phyloP scores from a whole-genome alignment of 495 filamentous ascomycete genomes.

The Trichoderma reesei region DNA sequence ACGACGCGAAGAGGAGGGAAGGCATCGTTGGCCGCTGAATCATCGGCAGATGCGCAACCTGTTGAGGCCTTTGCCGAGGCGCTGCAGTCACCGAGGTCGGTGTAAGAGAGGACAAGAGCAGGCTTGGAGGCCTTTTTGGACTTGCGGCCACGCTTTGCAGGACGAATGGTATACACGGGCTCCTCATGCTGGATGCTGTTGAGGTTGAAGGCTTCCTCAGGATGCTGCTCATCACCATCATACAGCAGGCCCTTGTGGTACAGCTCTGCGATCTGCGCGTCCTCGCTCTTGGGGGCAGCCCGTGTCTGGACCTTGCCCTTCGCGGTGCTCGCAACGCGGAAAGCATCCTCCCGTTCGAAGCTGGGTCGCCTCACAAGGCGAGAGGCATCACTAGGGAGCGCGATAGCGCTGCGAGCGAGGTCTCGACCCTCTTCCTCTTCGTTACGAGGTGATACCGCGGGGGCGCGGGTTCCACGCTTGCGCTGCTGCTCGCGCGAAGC shows the following conservation, averaged over 20 bases:
- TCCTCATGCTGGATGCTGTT: slow-evolving; percentile 25
- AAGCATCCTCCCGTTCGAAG: slow-evolving; percentile 35
- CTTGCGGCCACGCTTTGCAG: slow-evolving; percentile 21
- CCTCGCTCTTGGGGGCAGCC: slow-evolving; percentile 16
- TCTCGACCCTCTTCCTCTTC: slow-evolving; percentile 22
- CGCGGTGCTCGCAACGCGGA: slow-evolving; percentile 22
- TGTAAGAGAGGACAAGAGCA: slow-evolving; percentile 24
- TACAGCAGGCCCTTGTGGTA: slow-evolving; percentile 32
- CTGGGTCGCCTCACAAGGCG: slow-evolving; percentile 18
- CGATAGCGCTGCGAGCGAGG: slow-evolving; percentile 20
- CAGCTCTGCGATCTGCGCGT: slow-evolving; percentile 36
- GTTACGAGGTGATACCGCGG: not conserved
- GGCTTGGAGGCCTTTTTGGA: slow-evolving; percentile 8
- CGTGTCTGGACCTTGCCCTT: slow-evolving; percentile 22
- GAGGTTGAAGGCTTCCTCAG: slow-evolving; percentile 23
- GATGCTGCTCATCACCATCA: slow-evolving; percentile 27
- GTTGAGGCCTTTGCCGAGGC: slow-evolving; percentile 12
- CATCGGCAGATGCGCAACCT: slow-evolving; percentile 18
- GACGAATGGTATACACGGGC: slow-evolving; percentile 23
- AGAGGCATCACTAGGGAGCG: slow-evolving; percentile 20
- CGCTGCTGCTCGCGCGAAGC: not conserved
- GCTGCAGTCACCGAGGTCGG: slow-evolving; percentile 22
- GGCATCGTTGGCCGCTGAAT: not conserved
- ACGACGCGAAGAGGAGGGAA: slow-evolving; percentile 16
- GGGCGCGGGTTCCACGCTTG: not conserved